A percentile compares a stretch with the other conserved stretches of the same genome.
These are phyloP conservation scores for Fusarium coicis DNA, from an alignment of 2,329 filamentous ascomycete genomes.

Conservation along the genomic window DNA sequence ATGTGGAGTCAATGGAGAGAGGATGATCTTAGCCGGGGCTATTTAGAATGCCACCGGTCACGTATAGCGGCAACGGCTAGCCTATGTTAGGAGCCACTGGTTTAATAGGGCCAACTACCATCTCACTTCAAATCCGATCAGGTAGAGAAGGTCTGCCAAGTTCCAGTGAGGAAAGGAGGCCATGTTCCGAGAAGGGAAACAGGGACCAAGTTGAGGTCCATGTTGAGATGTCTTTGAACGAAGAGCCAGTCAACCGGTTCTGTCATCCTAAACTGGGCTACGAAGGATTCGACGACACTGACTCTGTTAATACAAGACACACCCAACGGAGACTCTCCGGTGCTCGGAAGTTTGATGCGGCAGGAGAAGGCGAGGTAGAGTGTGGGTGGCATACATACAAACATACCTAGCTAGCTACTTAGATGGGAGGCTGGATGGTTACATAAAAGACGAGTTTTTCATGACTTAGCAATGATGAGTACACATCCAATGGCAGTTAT, in stretches of 20 bases:
- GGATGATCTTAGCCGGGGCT: constrained; percentile 24
- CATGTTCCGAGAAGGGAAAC: not conserved
- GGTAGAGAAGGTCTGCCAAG: not conserved
- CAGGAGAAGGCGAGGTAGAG: not conserved
- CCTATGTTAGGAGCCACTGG: constrained; percentile 32
- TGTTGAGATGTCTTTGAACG: constrained; percentile 7
- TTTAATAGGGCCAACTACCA: constrained; percentile 8
- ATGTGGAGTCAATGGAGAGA: constrained; percentile 12
- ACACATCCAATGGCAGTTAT: not conserved
- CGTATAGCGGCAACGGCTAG: constrained; percentile 37
- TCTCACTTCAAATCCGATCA: constrained; percentile 1
- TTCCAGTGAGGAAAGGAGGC: not conserved
- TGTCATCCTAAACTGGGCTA: not conserved
- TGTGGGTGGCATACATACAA: constrained; percentile 16
- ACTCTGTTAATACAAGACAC: not conserved
- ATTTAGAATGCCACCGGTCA: constrained; percentile 15
- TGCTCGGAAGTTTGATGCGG: not conserved
- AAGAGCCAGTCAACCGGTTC: constrained; percentile 2
- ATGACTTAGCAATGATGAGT: constrained; percentile 19
- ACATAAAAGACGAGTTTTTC: constrained; percentile 23
- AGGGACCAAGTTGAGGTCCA: constrained; percentile 1
- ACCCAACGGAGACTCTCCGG: constrained; percentile 30
- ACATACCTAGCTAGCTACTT: not conserved
- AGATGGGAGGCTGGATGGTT: constrained; percentile 2
- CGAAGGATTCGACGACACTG: not conserved